These are phyloP conservation scores for Leccinum variicolor DNA, from an alignment of 768 basidiomycete species.

Conservation along the genomic window DNA sequence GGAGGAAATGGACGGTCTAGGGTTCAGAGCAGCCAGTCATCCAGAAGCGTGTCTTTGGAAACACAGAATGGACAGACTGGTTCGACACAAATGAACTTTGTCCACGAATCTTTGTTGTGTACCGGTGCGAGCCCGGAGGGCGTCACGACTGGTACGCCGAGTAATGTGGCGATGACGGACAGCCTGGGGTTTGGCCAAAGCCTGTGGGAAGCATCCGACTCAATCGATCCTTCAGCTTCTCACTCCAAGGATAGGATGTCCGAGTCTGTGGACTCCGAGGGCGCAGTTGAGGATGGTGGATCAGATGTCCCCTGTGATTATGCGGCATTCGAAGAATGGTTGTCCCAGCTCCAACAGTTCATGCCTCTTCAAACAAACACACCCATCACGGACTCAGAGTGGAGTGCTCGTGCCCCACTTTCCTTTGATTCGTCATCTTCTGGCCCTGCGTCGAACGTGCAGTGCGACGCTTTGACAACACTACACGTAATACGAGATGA, in stretches of 20 bases:
- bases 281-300: constrained; percentile 7
- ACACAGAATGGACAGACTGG: not conserved
- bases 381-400: constrained; percentile 11
- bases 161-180: not conserved
- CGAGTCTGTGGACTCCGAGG: constrained; percentile 3
- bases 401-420: not conserved
- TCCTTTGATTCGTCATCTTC: constrained; percentile 2
- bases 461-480: not conserved
- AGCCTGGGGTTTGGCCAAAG: constrained; percentile 38
- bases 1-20: constrained; percentile 25
- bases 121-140: not conserved
- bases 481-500: constrained; percentile 14
- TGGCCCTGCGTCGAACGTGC: not conserved
- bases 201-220: constrained; percentile 34
- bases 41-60: constrained; percentile 24
- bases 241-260: constrained; percentile 8
- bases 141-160: not conserved
- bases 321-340: constrained; percentile 46
- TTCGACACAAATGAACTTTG: not conserved
- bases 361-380: constrained; percentile 24
- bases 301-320: constrained; percentile 31
- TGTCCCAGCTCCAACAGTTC: constrained; percentile 47
- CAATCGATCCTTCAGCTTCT: not conserved
- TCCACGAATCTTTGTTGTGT: not conserved
- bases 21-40: constrained; percentile 33